phyloP scores from a whole-genome alignment of 2,329 filamentous ascomycete genomes.

The Ustilaginoidea virens region DNA sequence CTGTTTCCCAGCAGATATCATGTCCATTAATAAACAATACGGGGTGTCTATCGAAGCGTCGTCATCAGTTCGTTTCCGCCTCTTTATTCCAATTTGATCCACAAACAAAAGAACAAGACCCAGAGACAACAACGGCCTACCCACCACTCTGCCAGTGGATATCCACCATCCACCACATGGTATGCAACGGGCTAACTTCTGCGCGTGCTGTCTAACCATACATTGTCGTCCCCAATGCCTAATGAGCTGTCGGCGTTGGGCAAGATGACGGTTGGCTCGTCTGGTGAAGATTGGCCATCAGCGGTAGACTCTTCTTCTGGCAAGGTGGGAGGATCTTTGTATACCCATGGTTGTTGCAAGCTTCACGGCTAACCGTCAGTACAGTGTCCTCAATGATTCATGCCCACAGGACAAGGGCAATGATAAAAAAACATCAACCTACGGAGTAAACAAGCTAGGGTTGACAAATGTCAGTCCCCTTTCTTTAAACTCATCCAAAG shows the following conservation, averaged over 20 bases:
- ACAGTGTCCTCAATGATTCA: background rate
- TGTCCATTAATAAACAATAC: too few relatives aligned
- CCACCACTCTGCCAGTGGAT: too few relatives aligned
- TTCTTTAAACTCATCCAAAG: conserved; percentile 58
- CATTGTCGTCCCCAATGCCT: conserved; percentile 24
- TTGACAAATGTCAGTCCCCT: conserved; percentile 59
- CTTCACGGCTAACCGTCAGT: conserved; percentile 17
- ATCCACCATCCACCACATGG: too few relatives aligned
- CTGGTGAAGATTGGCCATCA: conserved; percentile 8
- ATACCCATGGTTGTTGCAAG: conserved; percentile 57
- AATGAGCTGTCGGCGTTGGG: conserved; percentile 19
- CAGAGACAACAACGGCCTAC: too few relatives aligned
- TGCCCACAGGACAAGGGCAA: background rate
- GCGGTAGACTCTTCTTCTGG: conserved; percentile 12
- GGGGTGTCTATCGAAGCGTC: too few relatives aligned
- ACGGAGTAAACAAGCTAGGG: conserved; percentile 55
- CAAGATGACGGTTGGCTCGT: conserved; percentile 13
- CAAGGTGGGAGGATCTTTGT: conserved; percentile 35
- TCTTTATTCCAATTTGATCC: too few relatives aligned
- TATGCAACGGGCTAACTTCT: background rate
- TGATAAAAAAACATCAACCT: too few relatives aligned
- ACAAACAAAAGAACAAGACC: too few relatives aligned
- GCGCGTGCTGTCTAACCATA: conserved; percentile 17
- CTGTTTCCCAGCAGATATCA: too few relatives aligned
- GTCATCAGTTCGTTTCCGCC: too few relatives aligned